Conservation (phyloP, 2,329 filamentous ascomycete genomes). For the Fusarium decemcellulare region DNA sequence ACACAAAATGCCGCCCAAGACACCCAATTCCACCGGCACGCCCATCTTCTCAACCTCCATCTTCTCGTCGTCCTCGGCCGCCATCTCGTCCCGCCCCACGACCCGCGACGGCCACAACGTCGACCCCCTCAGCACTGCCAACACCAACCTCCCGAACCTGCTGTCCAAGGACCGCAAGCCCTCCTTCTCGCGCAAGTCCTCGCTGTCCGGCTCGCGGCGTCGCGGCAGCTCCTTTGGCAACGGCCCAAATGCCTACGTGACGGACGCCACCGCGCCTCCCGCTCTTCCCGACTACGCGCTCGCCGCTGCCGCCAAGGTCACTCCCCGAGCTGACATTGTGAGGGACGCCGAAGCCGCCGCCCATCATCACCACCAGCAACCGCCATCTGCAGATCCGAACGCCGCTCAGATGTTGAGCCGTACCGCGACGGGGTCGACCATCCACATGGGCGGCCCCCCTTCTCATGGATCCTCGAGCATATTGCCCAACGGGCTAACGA, state of each 20-base stretch:
- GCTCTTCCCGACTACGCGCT: slow-evolving; percentile 69
- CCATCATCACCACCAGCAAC: slow-evolving; percentile 18
- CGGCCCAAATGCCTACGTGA: slow-evolving; percentile 54
- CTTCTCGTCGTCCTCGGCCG: slow-evolving; percentile 50
- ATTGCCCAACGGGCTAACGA: slow-evolving; percentile 21
- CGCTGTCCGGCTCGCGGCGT: slow-evolving; percentile 63
- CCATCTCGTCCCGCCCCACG: slow-evolving; percentile 50
- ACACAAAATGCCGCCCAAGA: slow-evolving; percentile 43
- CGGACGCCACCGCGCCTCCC: slow-evolving; percentile 64
- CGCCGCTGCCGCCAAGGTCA: slow-evolving; percentile 62
- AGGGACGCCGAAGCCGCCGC: slow-evolving; percentile 25
- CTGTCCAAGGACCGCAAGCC: slow-evolving; percentile 64
- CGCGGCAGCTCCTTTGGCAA: slow-evolving; percentile 58
- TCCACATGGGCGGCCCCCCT: slow-evolving; percentile 37
- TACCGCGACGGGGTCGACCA: slow-evolving; percentile 54
- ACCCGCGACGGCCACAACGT: slow-evolving; percentile 56
- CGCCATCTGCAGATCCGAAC: slow-evolving; percentile 53
- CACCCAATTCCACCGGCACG: slow-evolving; percentile 46
- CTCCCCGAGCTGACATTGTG: slow-evolving; percentile 41
- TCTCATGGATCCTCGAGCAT: slow-evolving; percentile 26
- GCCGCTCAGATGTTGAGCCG: slow-evolving; percentile 60
- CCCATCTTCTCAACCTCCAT: slow-evolving; percentile 55
- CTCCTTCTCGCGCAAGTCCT: slow-evolving; percentile 68
- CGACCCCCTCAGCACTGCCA: slow-evolving; percentile 28
- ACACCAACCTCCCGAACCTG: slow-evolving; percentile 45